A percentile compares a stretch with the other conserved stretches of the same genome.
Evolutionary conservation across 441 rosid genomes (phyloP).

Genomic region (Brassica hybrid): DNA sequence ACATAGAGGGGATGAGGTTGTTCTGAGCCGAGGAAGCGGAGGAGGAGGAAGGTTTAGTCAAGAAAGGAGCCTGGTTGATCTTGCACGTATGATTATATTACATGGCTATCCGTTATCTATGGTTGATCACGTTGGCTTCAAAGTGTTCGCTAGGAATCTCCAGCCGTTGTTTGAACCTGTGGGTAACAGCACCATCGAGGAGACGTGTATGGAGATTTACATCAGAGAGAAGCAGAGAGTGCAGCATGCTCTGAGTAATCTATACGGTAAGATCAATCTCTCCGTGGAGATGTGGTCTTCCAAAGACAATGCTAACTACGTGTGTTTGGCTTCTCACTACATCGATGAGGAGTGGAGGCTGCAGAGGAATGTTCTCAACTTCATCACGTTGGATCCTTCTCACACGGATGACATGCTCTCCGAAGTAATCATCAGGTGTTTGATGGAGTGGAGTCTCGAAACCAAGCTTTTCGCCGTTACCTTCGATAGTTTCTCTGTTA

Average conservation of each 20-base stretch:
- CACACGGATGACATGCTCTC: conserved; percentile 88
- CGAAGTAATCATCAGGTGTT: conserved; percentile 72
- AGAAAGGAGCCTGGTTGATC: conserved; percentile 77
- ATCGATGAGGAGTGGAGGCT: conserved; percentile 89
- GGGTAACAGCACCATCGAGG: conserved; percentile 64
- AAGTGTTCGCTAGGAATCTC: conserved; percentile 84
- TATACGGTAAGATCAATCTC: conserved; percentile 84
- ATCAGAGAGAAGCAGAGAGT: conserved; percentile 79
- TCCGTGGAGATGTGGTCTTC: conserved; percentile 88
- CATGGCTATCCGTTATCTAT: conserved; percentile 83
- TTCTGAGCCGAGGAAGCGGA: conserved; percentile 60
- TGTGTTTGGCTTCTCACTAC: conserved; percentile 80
- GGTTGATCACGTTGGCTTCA: conserved; percentile 94
- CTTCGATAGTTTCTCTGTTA: conserved; percentile 64
- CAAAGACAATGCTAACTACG: conserved; percentile 55
- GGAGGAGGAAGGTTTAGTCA: conserved; percentile 72
- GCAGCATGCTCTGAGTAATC: conserved; percentile 57
- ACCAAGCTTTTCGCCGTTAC: conserved; percentile 86
- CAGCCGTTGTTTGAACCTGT: conserved; percentile 85
- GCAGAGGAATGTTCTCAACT: conserved; percentile 79
- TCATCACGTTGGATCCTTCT: conserved; percentile 77
- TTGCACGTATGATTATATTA: conserved; percentile 89
- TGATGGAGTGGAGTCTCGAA: conserved; percentile 87
- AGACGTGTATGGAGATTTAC: conserved; percentile 78
- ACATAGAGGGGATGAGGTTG: conserved; percentile 65